These are phyloP conservation scores for Linanthus parryae DNA, from an alignment of 148 eudicot genomes.

Conservation along the genomic window DNA sequence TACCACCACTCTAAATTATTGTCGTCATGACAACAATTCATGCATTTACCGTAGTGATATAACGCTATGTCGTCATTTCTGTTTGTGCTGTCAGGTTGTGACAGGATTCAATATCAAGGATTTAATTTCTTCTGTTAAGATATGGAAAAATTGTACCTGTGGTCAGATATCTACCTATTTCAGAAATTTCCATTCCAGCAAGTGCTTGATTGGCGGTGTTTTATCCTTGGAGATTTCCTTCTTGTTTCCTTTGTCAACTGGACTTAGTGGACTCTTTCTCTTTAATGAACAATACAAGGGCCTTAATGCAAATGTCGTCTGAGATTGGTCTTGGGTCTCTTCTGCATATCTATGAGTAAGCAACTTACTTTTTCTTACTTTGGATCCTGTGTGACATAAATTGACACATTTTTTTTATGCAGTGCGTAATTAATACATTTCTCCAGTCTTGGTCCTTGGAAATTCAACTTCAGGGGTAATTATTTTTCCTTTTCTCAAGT, in stretches of 20 bases:
- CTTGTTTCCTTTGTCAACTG: slow-evolving; percentile 82
- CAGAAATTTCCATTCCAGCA: slow-evolving; percentile 39
- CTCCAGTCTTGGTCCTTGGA: slow-evolving; percentile 33
- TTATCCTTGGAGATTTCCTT: slow-evolving; percentile 51
- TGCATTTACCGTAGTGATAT: too few species aligned
- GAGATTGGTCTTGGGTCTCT: slow-evolving; percentile 51
- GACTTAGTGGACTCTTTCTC: slow-evolving; percentile 57
- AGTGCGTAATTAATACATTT: not conserved
- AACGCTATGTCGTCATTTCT: not conserved
- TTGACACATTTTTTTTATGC: not conserved
- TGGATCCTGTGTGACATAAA: too few species aligned
- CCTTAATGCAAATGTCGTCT: slow-evolving; percentile 51
- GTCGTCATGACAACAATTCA: too few species aligned
- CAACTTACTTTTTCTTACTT: slow-evolving; percentile 1
- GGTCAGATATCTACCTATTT: slow-evolving; percentile 53
- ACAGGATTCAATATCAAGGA: slow-evolving; percentile 28
- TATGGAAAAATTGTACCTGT: slow-evolving; percentile 72
- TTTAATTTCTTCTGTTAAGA: slow-evolving; percentile 29
- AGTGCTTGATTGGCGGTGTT: slow-evolving; percentile 73
- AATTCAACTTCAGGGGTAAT: slow-evolving; percentile 26
- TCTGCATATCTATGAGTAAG: slow-evolving; percentile 64
- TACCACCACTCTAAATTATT: too few species aligned
- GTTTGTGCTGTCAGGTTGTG: slow-evolving; percentile 40
- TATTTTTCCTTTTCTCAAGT: not conserved
- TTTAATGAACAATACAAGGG: slow-evolving; percentile 47